Evolutionary conservation across 1,139 yeast genomes (phyloP), one percentile per base, ranked within the genome.

Genomic region (Zygosaccharomyces pseudobailii): DNA sequence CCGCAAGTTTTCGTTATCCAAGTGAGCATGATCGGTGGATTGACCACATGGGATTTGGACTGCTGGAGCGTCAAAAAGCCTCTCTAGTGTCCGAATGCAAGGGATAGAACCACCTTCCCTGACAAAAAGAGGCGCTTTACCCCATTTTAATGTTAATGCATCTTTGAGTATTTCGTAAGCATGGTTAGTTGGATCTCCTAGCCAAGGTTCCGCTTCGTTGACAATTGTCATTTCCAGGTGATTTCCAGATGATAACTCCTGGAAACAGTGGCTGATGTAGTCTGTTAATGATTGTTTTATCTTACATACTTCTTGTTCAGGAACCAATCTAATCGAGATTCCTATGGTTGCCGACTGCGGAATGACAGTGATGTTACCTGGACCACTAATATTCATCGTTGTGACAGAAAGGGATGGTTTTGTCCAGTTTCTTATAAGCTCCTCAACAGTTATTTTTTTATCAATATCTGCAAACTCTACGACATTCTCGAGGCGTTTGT

Each of bases 51-150:
- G 98, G 36, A 92, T 79, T 66, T 92, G 97, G 0, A 92, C 95
- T 1, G 97, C 97, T 20, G 88, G 87, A 2, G 97, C 96, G 45
- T 75, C 67, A 56, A 92, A 86, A 19, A 78, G 74, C 63, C 85
- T 86, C 60, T 92, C 98, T 55, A 92, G 71, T 54, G 85, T 85
- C 51, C 97, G 70, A 6, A 94, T 82, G 10, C 92, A 84, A 1
- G 98, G 97, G 62, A 92, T 89, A 0, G 96, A 87, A 0, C 98
- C 98, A 50, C 98, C 98, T 70, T 92, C 98, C 54, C 97, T 78
- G 40, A 92, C 87, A 52, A 82, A 84, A 39, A 92, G 70, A 0
- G 97, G 97, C 25, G 75, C 74, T 4, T 72, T 72, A 6, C 76
- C 79, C 92, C 94, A 84, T 48, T 82, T 82, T 5, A 70, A 64